Base-by-base conservation (phyloP, 78 protist species). In the Acrasis kona region DNA sequence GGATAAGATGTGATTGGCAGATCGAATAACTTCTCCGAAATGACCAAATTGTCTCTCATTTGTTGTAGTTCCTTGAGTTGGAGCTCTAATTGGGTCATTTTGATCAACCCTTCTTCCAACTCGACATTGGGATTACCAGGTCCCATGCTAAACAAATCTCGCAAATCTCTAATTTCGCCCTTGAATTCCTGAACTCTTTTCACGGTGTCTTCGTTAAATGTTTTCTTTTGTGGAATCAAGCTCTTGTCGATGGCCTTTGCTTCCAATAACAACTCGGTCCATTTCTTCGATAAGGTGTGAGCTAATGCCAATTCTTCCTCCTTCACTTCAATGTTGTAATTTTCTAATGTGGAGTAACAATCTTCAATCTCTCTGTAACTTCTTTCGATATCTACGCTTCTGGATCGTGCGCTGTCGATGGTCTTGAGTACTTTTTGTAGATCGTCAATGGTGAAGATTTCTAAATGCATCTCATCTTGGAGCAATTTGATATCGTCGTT, bases 21-120 rank as follows among this genome's bases (percentile, higher is more conserved):
- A 61, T 67, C 70, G 50, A 92, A 89, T 31, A 92, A 79, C 70
- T 71, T 79, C 84, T 85, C 83, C 5, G 92, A 87, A 1, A 10
- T 29, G 8, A 41, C 77, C 10, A 88, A 76, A 70, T 57, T 69
- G 35, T 80, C 93, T 32, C 89, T 50, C 31, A 1, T 19, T 64
- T 31, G 3, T 28, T 0, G 2, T 9, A 2, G 0, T 37, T 34
- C 68, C 10, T 1, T 61, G 36, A 88, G 42, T 27, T 3, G 5
- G 28, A n/a, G 1, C 71, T n/a, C 38, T 78, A 31, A 81, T 76
- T 77, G 10, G 10, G 28, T 32, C 61, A 83, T 27, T 35, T 61
- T 67, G 77, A 85, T 81, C 27, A 84, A 35, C 41, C 91, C 94
- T 0, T 39, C 10, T 10, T 84, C 87, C 29, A 90, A 1, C 28